Conservation (phyloP, 768 basidiomycete genomes). For the Leccinum boreale region DNA sequence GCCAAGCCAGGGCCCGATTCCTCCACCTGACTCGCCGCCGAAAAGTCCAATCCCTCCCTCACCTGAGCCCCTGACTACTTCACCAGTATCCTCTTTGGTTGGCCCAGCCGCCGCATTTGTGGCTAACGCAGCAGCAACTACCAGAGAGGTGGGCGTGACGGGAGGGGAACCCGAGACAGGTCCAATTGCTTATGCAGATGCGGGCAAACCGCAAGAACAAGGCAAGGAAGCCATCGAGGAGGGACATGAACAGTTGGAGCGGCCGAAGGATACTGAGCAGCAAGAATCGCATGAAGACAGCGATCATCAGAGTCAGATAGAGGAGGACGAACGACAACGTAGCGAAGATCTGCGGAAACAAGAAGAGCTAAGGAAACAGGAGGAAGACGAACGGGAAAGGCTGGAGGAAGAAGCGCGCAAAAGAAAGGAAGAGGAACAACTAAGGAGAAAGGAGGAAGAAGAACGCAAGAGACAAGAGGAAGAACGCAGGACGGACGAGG, state of each 20-base stretch:
- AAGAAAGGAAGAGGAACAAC: constrained; percentile 23
- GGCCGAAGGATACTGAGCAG: background rate
- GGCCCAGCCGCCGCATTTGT: background rate
- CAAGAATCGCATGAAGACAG: background rate
- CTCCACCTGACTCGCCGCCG: constrained; percentile 5
- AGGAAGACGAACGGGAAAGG: constrained; percentile 40
- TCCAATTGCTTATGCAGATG: background rate
- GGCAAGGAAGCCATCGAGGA: constrained; percentile 16
- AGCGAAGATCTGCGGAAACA: constrained; percentile 21
- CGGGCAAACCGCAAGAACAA: background rate
- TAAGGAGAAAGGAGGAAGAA: constrained; percentile 4
- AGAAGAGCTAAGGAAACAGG: constrained; percentile 6
- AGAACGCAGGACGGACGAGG: background rate
- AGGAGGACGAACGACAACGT: constrained; percentile 1
- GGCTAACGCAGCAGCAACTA: constrained; percentile 29
- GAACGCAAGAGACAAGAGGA: constrained; percentile 14
- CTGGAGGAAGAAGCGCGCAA: constrained; percentile 35
- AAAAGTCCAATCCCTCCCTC: constrained; percentile 9
- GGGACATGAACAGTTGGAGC: background rate
- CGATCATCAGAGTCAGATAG: background rate
- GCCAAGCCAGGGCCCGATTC: constrained; percentile 4
- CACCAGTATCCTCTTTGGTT: constrained; percentile 18
- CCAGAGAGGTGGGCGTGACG: constrained; percentile 42
- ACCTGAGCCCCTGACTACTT: constrained; percentile 14
- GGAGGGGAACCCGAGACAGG: constrained; percentile 16